Evolutionary conservation across 768 basidiomycete species (phyloP), one percentile per base, ranked within the genome.

Genomic region (Harrya chromipes): DNA sequence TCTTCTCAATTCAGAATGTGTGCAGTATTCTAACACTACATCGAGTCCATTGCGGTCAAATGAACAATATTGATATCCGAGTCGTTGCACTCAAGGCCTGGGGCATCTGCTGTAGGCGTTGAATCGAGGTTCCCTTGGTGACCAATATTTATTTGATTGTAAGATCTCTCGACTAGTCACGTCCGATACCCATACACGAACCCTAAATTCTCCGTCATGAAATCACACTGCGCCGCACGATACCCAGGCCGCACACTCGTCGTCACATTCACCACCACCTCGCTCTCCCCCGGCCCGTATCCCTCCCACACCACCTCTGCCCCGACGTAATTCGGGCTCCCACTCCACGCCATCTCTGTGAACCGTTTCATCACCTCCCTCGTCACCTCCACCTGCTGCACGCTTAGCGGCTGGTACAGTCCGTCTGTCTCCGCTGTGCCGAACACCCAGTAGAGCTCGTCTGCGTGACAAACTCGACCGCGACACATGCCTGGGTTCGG

Each of bases 381-480:
- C 26, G 42, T 58, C 17, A 45, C 27, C 17, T 11, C 23, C 8
- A 53, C 33, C 13, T 53, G 50, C n/a, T 45, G 34, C 2, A 17
- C 21, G 3, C 43, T 53, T 26, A 59, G 23, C 9, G 48, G 54
- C 14, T 62, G 63, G 35, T 56, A 50, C 20, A 59, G 31, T 21
- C 52, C 47, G 17, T 62, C 57, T 0, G 49, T 59, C 35, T 57
- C 61, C 12, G 47, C 55, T 31, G 41, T 60, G 6, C 52, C 55
- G 21, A 63, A 63, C 2, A 52, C 35, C 46, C 31, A 63, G 31
- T 54, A 60, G 6, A 62, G 52, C 13, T 62, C 55, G 26, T 62
- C 61, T 0, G 55, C 47, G 6, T 57, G 61, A 21, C 61, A 59
- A 6, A 54, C 57, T 1, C 29, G 60, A n/a, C 50, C 50, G 0